Percentiles rank a stretch among this genome's conserved stretches.
Conservation (phyloP, 257 asterid genomes). For the Solanum clarkiae region DNA sequence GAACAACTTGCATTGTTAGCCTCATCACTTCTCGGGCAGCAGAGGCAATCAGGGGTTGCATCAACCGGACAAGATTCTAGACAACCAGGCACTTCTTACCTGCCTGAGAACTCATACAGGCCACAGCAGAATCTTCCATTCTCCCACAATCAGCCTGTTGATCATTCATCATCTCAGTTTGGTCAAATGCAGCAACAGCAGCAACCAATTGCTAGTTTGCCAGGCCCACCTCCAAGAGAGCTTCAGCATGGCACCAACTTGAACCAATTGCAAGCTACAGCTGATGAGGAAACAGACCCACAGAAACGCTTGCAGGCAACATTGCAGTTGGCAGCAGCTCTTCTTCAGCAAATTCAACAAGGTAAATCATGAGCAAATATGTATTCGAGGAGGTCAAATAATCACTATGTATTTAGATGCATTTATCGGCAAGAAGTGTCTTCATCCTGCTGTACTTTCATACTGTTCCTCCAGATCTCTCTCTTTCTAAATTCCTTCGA, state of each 20-base stretch:
- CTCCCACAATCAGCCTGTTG: constrained; percentile 32
- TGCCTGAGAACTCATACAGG: constrained; percentile 23
- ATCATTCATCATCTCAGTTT: constrained; percentile 30
- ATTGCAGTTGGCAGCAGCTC: constrained; percentile 80
- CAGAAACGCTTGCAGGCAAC: constrained; percentile 87
- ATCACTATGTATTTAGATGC: not conserved
- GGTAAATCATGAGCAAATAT: constrained; percentile 34
- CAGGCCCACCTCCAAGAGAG: constrained; percentile 27
- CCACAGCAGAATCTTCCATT: constrained; percentile 26
- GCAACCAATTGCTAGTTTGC: constrained; percentile 11
- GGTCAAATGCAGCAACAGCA: constrained; percentile 39
- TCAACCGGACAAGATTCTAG: constrained; percentile 27
- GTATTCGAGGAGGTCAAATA: not conserved
- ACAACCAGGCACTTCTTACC: constrained; percentile 25
- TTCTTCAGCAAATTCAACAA: constrained; percentile 91
- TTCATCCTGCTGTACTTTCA: not conserved
- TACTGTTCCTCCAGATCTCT: not conserved
- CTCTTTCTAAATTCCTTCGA: not conserved
- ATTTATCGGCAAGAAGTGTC: not conserved
- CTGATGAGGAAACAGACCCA: constrained; percentile 59
- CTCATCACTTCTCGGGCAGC: constrained; percentile 65
- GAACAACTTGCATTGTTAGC: constrained; percentile 72
- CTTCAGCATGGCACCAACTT: constrained; percentile 21
- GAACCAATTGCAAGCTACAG: constrained; percentile 32
- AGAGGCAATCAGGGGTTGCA: constrained; percentile 29